These are phyloP conservation scores for Scheffersomyces segobiensis DNA, from an alignment of 1,139 yeast species.

Conservation along the genomic window DNA sequence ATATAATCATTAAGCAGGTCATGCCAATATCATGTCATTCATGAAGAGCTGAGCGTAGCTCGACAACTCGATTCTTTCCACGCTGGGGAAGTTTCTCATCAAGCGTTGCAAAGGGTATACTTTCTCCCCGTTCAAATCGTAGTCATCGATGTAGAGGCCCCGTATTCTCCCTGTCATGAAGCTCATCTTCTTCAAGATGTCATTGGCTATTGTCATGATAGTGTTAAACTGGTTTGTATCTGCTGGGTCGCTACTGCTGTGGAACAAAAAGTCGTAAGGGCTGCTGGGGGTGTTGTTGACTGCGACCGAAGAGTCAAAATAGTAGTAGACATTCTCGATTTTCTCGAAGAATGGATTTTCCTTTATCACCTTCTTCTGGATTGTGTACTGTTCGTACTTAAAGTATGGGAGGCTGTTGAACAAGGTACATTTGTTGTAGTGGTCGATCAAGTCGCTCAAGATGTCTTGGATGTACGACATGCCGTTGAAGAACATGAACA, in stretches of 20 bases:
- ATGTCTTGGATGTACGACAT: conserved; percentile 33
- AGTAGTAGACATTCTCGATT: conserved; percentile 33
- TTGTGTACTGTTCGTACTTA: conserved; percentile 7
- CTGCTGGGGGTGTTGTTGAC: conserved; percentile 1
- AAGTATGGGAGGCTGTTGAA: conserved; percentile 6
- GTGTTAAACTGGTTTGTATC: conserved; percentile 22
- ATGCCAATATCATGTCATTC: conserved; percentile 12
- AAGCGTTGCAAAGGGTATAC: conserved; percentile 32
- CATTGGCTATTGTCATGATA: conserved; percentile 34
- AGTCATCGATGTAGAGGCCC: conserved; percentile 38
- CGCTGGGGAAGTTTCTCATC: conserved; percentile 33
- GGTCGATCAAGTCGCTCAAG: conserved; percentile 32
- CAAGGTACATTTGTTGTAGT: conserved; percentile 13
- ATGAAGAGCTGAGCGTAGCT: conserved; percentile 18
- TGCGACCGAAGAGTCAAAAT: conserved; percentile 33
- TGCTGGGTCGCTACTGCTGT: background rate
- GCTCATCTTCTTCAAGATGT: conserved; percentile 35
- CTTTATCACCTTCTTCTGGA: conserved; percentile 5
- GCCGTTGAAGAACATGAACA: conserved; percentile 45
- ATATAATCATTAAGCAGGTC: background rate
- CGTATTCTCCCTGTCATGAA: conserved; percentile 36
- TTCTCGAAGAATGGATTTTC: conserved; percentile 9
- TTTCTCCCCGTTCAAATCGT: conserved; percentile 32
- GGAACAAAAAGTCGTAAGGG: background rate
- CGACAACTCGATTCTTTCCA: conserved; percentile 34